Evolutionary conservation across 169 alveolate genomes (phyloP), one percentile per base, ranked within the genome.

Genomic region (Hepatocystis sp.): DNA sequence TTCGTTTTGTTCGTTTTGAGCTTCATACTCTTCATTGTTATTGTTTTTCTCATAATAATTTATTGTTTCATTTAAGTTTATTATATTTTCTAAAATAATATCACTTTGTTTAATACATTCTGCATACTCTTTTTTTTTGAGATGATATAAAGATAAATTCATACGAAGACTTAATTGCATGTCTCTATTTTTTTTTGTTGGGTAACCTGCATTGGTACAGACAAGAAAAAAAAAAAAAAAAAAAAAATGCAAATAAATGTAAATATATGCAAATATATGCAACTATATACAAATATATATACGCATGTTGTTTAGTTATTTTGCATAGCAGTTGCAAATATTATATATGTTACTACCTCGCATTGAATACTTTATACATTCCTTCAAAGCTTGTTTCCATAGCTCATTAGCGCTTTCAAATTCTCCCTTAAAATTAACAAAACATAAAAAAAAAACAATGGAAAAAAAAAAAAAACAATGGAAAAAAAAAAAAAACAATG

Each of bases 81-180:
- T n/a, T 13, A 71, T 34, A n/a, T 63, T 63, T 11, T 71, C 86
- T 51, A 71, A 25, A 42, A 71, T 58, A 3, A 71, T 71, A 17
- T 71, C 53, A 28, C 86, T 56, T 11, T 71, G 86, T 36, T 71
- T 71, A 17, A 71, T 71, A 25, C 86, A 71, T n/a, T 71, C 86
- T 10, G 44, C 46, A 23, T 25, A 71, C 10, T 71, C 86, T 11
- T 36, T 47, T 56, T 71, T 71, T 30, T 71, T 71, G 10, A 40
- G 56, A n/a, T 71, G 86, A 23, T 71, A 71, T 27, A 71, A 39
- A 30, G 86, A 71, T 44, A 71, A 19, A 23, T 71, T 71, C 1
- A 71, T 52, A 7, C 86, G 68, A 21, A 71, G 49, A 34, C 46
- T 30, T 13, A 71, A 28, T 44, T 71, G 86, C 86, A 71, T 71